Percentiles rank a stretch among this genome's conserved stretches.
phyloP scores from a whole-genome alignment of 2,329 filamentous ascomycete genomes.

The Ceratocystis cacaofunesta region DNA sequence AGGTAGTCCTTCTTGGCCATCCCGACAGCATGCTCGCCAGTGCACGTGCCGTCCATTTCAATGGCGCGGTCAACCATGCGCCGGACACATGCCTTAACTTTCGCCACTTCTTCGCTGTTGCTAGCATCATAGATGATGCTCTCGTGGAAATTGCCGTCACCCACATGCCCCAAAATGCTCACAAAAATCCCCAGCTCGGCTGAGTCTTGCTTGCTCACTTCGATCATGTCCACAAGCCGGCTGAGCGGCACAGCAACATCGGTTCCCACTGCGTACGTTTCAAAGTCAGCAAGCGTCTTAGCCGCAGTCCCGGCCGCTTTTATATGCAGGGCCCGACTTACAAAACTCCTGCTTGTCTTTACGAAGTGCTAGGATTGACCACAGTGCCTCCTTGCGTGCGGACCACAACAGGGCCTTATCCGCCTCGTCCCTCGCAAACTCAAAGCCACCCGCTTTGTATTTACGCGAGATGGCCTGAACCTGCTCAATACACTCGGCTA shows the following conservation, averaged over 20 bases:
- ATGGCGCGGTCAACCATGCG: conserved; percentile 83
- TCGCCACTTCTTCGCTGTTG: conserved; percentile 53
- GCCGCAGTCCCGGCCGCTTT: not conserved
- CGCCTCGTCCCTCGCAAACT: conserved; percentile 56
- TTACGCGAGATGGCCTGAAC: conserved; percentile 52
- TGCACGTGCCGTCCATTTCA: conserved; percentile 89
- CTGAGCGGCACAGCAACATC: conserved; percentile 74
- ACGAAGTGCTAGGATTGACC: conserved; percentile 61
- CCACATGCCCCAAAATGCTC: conserved; percentile 76
- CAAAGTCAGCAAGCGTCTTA: not conserved
- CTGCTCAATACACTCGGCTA: conserved; percentile 58
- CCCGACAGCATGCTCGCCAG: conserved; percentile 75
- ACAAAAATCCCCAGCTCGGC: conserved; percentile 75
- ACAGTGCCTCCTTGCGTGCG: conserved; percentile 68
- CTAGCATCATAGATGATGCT: conserved; percentile 74
- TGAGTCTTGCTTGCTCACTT: conserved; percentile 79
- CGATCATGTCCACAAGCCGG: conserved; percentile 56
- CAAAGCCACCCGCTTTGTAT: conserved; percentile 52
- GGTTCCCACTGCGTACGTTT: conserved; percentile 45
- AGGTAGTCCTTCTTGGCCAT: conserved; percentile 75
- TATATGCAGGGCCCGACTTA: conserved; percentile 56
- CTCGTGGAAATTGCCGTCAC: conserved; percentile 89
- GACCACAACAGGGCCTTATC: conserved; percentile 69
- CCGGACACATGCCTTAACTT: conserved; percentile 68
- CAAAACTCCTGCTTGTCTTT: conserved; percentile 55